Conservation (phyloP, 1,139 yeast species). For the Candida sanyaensis region DNA sequence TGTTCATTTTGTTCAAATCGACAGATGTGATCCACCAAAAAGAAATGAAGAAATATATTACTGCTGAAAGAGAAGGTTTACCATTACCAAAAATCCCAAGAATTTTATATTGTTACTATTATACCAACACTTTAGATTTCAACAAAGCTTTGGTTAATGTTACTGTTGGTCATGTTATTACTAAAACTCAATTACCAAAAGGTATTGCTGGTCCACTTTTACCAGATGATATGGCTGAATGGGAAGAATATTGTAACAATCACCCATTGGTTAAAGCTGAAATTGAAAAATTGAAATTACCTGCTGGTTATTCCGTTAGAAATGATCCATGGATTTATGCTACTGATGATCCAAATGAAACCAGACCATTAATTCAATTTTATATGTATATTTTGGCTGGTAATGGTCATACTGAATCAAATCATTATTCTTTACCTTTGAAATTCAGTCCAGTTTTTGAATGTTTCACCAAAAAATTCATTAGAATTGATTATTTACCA, state of each 20-base stretch:
- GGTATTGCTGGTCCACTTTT: slow-evolving; percentile 77
- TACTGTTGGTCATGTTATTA: slow-evolving; percentile 62
- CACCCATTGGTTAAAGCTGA: slow-evolving; percentile 67
- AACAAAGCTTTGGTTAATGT: slow-evolving; percentile 77
- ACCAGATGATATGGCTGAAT: slow-evolving; percentile 62
- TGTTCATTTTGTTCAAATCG: slow-evolving; percentile 73
- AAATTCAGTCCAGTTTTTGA: slow-evolving; percentile 84
- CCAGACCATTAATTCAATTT: slow-evolving; percentile 67
- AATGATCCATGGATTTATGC: slow-evolving; percentile 92
- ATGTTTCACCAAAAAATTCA: slow-evolving; percentile 60
- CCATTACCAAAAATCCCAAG: slow-evolving; percentile 63
- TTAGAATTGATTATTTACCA: slow-evolving; percentile 80
- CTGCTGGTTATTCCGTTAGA: slow-evolving; percentile 56
- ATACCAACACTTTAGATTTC: slow-evolving; percentile 55
- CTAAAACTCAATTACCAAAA: slow-evolving; percentile 55
- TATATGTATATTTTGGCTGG: slow-evolving; percentile 77
- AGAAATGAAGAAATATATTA: slow-evolving; percentile 67
- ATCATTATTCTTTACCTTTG: slow-evolving; percentile 82
- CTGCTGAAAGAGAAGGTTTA: slow-evolving; percentile 65
- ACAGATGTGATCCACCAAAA: slow-evolving; percentile 82
- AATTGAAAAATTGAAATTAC: slow-evolving; percentile 63
- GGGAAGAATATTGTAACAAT: slow-evolving; percentile 51
- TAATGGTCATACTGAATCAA: slow-evolving; percentile 72
- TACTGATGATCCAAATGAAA: slow-evolving; percentile 63
- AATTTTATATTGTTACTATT: slow-evolving; percentile 68